Conservation (phyloP, 2,329 filamentous ascomycete genomes). For the Zymoseptoria ardabiliae region DNA sequence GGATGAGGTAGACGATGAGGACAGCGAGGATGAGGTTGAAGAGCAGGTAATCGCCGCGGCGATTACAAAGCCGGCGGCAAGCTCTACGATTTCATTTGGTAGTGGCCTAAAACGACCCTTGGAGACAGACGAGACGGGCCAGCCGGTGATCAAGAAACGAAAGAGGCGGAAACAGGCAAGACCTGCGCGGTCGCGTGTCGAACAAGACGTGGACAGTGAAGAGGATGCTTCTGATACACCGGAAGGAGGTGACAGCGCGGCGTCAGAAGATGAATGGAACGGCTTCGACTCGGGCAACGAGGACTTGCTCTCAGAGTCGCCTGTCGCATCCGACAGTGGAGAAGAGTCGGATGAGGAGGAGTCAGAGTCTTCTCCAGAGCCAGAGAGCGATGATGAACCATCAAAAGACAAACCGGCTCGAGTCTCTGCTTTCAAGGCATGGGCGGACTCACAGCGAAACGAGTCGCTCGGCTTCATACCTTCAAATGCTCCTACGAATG, state of each 20-base stretch:
- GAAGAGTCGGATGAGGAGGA: slow-evolving; percentile 21
- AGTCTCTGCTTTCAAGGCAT: slow-evolving; percentile 78
- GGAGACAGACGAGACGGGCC: slow-evolving; percentile 69
- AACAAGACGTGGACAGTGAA: slow-evolving; percentile 27
- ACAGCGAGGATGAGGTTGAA: slow-evolving; percentile 6
- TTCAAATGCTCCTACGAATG: slow-evolving; percentile 33
- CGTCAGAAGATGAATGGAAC: slow-evolving; percentile 20
- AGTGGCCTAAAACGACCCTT: slow-evolving; percentile 82
- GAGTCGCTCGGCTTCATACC: slow-evolving; percentile 66
- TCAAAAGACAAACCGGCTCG: slow-evolving; percentile 36
- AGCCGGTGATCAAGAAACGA: slow-evolving; percentile 74
- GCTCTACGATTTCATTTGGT: slow-evolving; percentile 43
- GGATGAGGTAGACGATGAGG: slow-evolving; percentile 11
- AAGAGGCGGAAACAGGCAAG: slow-evolving; percentile 49
- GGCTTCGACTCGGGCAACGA: slow-evolving; percentile 21
- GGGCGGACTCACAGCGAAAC: slow-evolving; percentile 83
- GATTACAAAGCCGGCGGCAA: neutral
- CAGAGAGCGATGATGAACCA: slow-evolving; percentile 28
- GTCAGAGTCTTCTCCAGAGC: slow-evolving; percentile 29
- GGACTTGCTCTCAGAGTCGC: slow-evolving; percentile 7
- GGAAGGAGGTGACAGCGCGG: slow-evolving; percentile 20
- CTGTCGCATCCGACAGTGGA: neutral
- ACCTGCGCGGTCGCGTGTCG: slow-evolving; percentile 13
- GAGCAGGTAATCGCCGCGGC: neutral
- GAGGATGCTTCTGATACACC: slow-evolving; percentile 23